A percentile compares a stretch with the other conserved stretches of the same genome.
These are phyloP conservation scores for Prunus mira DNA, from an alignment of 306 rosid species.

Conservation along the genomic window DNA sequence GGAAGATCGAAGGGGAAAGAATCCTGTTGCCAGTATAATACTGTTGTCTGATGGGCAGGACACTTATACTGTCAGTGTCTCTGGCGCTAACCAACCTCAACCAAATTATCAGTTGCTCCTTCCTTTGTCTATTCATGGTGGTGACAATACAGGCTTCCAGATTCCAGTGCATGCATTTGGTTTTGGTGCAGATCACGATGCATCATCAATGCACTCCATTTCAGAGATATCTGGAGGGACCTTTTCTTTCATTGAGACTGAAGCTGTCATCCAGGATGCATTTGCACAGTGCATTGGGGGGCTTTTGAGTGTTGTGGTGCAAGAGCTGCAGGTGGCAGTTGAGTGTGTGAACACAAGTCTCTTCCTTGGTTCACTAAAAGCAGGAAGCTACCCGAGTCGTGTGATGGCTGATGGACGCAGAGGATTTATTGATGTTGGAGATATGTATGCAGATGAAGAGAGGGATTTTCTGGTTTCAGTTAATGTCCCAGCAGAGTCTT, in stretches of 20 bases:
- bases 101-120: constrained; percentile 81
- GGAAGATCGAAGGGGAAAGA: constrained; percentile 89
- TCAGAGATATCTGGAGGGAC: constrained; percentile 97
- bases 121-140: constrained; percentile 62
- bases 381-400: constrained; percentile 81
- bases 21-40: constrained; percentile 81
- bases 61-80: constrained; percentile 68
- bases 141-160: constrained; percentile 66
- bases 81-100: constrained; percentile 57
- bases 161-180: constrained; percentile 96
- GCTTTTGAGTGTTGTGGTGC: constrained; percentile 85
- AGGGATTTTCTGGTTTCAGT: constrained; percentile 87
- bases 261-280: constrained; percentile 89
- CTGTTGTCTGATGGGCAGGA: constrained; percentile 95
- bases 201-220: constrained; percentile 90
- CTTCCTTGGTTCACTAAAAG: constrained; percentile 59
- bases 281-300: constrained; percentile 99
- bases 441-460: constrained; percentile 94
- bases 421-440: constrained; percentile 78
- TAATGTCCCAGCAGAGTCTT: constrained; percentile 59
- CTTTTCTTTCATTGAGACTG: constrained; percentile 94
- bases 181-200: constrained; percentile 92
- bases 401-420: constrained; percentile 52
- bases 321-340: constrained; percentile 77
- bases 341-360: constrained; percentile 59